Evolutionary conservation across 148 eudicot species (phyloP).

Genomic region (Persicaria maculosa): DNA sequence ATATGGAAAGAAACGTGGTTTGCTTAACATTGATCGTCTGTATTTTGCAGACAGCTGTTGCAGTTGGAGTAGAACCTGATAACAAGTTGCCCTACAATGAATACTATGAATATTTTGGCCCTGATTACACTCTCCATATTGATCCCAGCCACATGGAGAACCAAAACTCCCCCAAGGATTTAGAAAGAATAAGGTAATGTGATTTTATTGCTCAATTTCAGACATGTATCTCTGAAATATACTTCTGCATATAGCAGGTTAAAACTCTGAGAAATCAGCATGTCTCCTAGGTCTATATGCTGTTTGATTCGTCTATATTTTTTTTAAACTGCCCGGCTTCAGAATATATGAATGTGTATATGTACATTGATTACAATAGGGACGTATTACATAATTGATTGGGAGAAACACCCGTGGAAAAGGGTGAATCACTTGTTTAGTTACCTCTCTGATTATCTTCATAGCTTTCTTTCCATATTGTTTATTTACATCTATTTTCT

Average conservation of each 20-base stretch:
- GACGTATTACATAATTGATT: background rate
- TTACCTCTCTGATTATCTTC: background rate
- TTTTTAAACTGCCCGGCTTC: background rate
- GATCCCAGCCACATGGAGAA: constrained; percentile 63
- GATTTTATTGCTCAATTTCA: background rate
- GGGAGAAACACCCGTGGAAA: background rate
- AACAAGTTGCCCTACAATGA: constrained; percentile 84
- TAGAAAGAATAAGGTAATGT: constrained; percentile 74
- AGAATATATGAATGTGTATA: background rate
- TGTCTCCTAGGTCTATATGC: background rate
- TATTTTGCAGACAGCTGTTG: constrained; percentile 76
- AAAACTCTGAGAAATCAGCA: background rate
- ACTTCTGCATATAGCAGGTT: background rate
- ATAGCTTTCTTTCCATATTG: background rate
- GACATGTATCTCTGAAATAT: background rate
- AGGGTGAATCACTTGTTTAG: background rate
- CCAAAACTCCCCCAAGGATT: constrained; percentile 56
- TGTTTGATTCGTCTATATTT: too few species aligned
- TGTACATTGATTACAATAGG: background rate
- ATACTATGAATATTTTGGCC: constrained; percentile 85
- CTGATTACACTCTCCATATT: constrained; percentile 77
- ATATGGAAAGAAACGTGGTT: background rate
- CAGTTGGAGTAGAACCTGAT: constrained; percentile 87
- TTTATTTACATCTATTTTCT: background rate
- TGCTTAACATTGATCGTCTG: background rate